phyloP scores from a whole-genome alignment of 345 rosid genomes.

The Camelina laxa region DNA sequence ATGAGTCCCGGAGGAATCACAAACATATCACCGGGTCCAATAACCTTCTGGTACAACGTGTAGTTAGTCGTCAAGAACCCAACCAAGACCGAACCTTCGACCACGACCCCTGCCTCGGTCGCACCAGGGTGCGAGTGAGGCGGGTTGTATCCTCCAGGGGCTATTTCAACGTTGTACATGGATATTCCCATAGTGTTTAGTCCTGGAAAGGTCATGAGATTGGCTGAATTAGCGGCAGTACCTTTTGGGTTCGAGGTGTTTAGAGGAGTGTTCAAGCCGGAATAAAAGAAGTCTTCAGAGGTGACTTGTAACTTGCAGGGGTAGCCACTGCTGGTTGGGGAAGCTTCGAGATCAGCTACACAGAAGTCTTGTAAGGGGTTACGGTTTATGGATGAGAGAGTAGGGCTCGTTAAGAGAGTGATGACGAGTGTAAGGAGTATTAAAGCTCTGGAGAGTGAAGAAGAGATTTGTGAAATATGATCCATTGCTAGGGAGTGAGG shows the following conservation, averaged over 20 bases:
- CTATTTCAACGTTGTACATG: slow-evolving; percentile 66
- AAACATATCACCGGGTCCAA: slow-evolving; percentile 61
- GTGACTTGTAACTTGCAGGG: slow-evolving; percentile 66
- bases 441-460: slow-evolving; percentile 5
- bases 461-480: slow-evolving; percentile 31
- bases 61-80: slow-evolving; percentile 60
- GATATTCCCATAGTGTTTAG: slow-evolving; percentile 67
- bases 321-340: slow-evolving; percentile 55
- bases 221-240: slow-evolving; percentile 43
- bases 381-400: slow-evolving; percentile 47
- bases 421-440: slow-evolving; percentile 36
- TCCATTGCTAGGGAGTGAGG: slow-evolving; percentile 24
- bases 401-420: slow-evolving; percentile 44
- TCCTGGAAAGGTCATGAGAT: slow-evolving; percentile 60
- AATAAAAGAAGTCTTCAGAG: slow-evolving; percentile 68
- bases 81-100: slow-evolving; percentile 62
- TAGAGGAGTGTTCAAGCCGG: slow-evolving; percentile 57
- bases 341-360: slow-evolving; percentile 51
- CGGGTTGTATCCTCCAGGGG: slow-evolving; percentile 59
- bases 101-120: slow-evolving; percentile 56
- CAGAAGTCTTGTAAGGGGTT: slow-evolving; percentile 72
- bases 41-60: slow-evolving; percentile 54
- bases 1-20: slow-evolving; percentile 63
- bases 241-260: slow-evolving; percentile 57
- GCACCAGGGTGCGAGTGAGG: slow-evolving; percentile 74